A percentile compares a stretch with the other conserved stretches of the same genome.
These are phyloP conservation scores for Talaromyces sp. DNA, from an alignment of 2,329 filamentous ascomycete genomes.

Conservation along the genomic window DNA sequence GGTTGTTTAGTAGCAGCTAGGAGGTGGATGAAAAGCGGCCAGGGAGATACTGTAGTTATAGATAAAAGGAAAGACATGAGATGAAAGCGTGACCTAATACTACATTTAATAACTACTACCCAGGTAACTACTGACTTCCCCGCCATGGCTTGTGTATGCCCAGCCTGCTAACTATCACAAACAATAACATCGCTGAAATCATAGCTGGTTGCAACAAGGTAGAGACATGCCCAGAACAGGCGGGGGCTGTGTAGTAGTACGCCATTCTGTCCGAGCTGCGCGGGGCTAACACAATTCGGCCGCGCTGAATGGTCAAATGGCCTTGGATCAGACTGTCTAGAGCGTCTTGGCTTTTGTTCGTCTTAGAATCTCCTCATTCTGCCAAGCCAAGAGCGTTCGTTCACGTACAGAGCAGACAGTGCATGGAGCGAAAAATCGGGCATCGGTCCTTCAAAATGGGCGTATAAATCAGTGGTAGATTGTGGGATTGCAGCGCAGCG, in stretches of 20 bases:
- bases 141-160: conserved; percentile 1
- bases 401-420: no score
- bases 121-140: neutral
- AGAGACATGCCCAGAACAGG: neutral
- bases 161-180: neutral
- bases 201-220: neutral
- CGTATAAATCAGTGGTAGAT: no score
- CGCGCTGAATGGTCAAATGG: neutral
- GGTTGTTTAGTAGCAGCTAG: no score
- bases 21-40: no score
- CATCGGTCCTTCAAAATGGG: no score
- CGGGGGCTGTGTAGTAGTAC: neutral
- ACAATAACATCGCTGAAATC: neutral
- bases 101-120: neutral
- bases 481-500: no score
- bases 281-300: neutral
- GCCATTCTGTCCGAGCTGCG: neutral
- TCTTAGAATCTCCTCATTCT: neutral
- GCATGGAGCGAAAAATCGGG: no score
- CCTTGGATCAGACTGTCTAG: neutral
- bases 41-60: no score
- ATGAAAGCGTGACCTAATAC: neutral
- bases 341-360: neutral
- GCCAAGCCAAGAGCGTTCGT: no score
- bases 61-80: neutral